Conservation (phyloP, 768 basidiomycete species). For the Lactarius trivialis region DNA sequence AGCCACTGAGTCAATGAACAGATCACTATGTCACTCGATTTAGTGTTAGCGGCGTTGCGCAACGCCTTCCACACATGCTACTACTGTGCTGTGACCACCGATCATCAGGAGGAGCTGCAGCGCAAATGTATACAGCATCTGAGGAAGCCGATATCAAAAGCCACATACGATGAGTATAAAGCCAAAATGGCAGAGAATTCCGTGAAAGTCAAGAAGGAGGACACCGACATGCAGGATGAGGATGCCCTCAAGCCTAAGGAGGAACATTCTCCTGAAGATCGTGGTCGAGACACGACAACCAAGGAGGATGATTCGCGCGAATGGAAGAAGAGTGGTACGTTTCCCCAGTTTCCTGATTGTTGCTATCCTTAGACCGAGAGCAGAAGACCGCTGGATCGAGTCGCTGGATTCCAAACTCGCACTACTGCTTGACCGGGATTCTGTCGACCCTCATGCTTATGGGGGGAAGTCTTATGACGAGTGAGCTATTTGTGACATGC, state of each 20-base stretch:
- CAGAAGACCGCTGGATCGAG: conserved; percentile 87
- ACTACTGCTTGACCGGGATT: conserved; percentile 68
- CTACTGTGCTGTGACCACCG: conserved; percentile 90
- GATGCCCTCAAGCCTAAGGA: conserved; percentile 25
- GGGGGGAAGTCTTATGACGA: conserved; percentile 88
- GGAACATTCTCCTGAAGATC: conserved; percentile 27
- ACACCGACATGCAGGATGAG: conserved; percentile 39
- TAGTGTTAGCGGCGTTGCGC: conserved; percentile 90
- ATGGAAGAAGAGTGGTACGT: conserved; percentile 64
- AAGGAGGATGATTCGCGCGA: conserved; percentile 37
- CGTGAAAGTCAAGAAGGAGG: conserved; percentile 43
- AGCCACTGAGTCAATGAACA: conserved; percentile 22
- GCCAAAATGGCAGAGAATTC: conserved; percentile 42
- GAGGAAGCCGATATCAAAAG: conserved; percentile 65
- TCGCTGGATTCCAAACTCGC: conserved; percentile 84
- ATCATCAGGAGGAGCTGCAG: conserved; percentile 92
- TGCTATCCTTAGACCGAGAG: conserved; percentile 13
- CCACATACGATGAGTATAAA: conserved; percentile 53
- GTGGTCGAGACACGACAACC: conserved; percentile 28
- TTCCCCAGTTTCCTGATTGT: conserved; percentile 12
- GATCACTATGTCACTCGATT: conserved; percentile 80
- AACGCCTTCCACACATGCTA: conserved; percentile 93
- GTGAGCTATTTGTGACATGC: conserved; percentile 41
- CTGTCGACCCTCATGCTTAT: conserved; percentile 80
- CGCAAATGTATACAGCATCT: conserved; percentile 92